Evolutionary conservation across 2,329 filamentous ascomycete genomes (phyloP), one percentile per base, ranked within the genome.

Genomic region (Dactylella cylindrospora): DNA sequence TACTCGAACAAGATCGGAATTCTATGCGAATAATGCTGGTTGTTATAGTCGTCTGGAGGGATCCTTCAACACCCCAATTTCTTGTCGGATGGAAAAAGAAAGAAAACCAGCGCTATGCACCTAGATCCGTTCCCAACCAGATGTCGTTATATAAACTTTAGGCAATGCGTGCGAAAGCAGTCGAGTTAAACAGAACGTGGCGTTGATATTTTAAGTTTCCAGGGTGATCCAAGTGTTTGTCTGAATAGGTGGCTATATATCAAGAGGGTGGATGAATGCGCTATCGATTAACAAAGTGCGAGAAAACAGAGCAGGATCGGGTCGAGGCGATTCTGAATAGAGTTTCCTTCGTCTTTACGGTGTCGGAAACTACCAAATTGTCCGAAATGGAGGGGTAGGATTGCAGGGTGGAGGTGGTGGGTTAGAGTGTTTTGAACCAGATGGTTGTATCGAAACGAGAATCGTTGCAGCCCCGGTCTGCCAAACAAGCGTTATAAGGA

Each of bases 41-140:
- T 54, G 47, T 54, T 62, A 62, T 49, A 62, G 36, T n/a, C 41
- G 40, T 28, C 41, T 35, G 55, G 33, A 26, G 25, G 26, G 23
- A 26, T 28, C 35, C 26, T 38, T 29, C 36, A 9, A 53, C 26
- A 38, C 43, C 50, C 49, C 51, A 44, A 38, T 41, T n/a, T 54
- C 57, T 39, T 50, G 43, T 33, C 49, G 49, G 32, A 54, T 45
- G 47, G n/a, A 62, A 62, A 62, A 62, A 54, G 47, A 62, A 62
- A 62, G 28, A 62, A 62, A 62, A 50, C 49, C 57, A 50, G 57
- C 57, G 49, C 57, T 62, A 62, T 62, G 57, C 57, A 62, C 49
- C 57, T 49, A 54, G 53, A 26, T 50, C 57, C 49, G 57, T 62
- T 62, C 38, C 57, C 57, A 62, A 62, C 49, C 49, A 62, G 45